Evolutionary conservation across 345 rosid species (phyloP), one percentile per base, ranked within the genome.

Genomic region (Bruguiera sexangula): DNA sequence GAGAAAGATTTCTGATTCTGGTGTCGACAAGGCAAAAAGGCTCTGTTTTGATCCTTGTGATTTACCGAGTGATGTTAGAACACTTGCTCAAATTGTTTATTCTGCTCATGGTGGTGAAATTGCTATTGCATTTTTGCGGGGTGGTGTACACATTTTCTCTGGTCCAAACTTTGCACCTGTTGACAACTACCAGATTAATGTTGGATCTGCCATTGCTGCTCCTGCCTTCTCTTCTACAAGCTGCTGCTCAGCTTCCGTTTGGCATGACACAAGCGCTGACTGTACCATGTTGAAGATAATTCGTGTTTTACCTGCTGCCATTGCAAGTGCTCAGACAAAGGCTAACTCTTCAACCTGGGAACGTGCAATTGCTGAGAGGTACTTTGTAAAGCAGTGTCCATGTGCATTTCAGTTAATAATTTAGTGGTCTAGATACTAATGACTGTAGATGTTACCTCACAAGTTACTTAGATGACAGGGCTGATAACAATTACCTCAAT

Each of bases 91-190:
- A 56, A 92, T 95, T 70, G 90, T 92, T 73, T 95, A 92, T 82
- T 92, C 99, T 82, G 96, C 99, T 67, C 99, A 95, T 79, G 96
- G 99, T 71, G 98, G 98, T 66, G 99, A 95, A 82, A 86, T 95
- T 73, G 98, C 99, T 56, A 82, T 92, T 84, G 92, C 99, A 54
- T 89, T 95, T 85, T 85, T 95, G 59, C 85, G 89, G 34, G 99
- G 99, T 66, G 99, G 98, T 75, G 97, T 95, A 67, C 96, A 95
- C 74, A 90, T 95, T 60, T 95, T 95, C 79, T 90, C 99, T 73
- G 99, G 99, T 76, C 92, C 99, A 80, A 87, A 83, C 65, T 95
- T 95, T 80, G 66, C 85, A 52, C 86, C 90, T 26, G 98, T 92
- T 60, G 99, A 92, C 74, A 92, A 86, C 81, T 92, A 92, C 76